Evolutionary conservation across 305 asterid genomes (phyloP).

Genomic region (Fraxinus latifolia): DNA sequence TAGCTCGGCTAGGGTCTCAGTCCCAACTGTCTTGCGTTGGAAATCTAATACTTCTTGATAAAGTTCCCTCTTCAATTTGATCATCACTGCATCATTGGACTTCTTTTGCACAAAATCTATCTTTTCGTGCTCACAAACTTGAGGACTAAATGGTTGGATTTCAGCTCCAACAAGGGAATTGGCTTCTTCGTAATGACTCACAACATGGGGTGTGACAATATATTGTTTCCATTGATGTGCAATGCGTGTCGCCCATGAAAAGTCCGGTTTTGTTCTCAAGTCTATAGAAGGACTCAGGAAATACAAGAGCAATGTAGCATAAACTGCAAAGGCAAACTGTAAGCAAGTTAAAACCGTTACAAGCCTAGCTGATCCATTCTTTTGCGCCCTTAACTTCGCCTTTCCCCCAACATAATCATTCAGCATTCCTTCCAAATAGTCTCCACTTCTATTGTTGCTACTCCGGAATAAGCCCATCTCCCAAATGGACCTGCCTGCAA

Average conservation of each 20-base stretch:
- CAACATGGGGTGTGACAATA: slow-evolving; percentile 54
- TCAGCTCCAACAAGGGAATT: slow-evolving; percentile 18
- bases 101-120: slow-evolving; percentile 82
- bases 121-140: slow-evolving; percentile 70
- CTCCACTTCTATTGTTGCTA: slow-evolving; percentile 37
- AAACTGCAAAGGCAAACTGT: slow-evolving; percentile 74
- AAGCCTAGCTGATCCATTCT: slow-evolving; percentile 39
- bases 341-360: slow-evolving; percentile 67
- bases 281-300: slow-evolving; percentile 72
- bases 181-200: slow-evolving; percentile 43
- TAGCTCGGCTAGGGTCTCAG: slow-evolving; percentile 57
- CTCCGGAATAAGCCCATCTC: slow-evolving; percentile 37
- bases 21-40: slow-evolving; percentile 40
- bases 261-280: slow-evolving; percentile 56
- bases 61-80: slow-evolving; percentile 66
- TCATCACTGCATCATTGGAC: slow-evolving; percentile 58
- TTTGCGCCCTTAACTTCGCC: slow-evolving; percentile 38
- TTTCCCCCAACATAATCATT: slow-evolving; percentile 57
- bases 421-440: slow-evolving; percentile 58
- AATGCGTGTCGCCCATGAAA: slow-evolving; percentile 59
- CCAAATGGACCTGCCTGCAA: slow-evolving; percentile 25
- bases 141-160: slow-evolving; percentile 22
- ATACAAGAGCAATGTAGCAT: slow-evolving; percentile 72
- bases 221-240: slow-evolving; percentile 64
- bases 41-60: slow-evolving; percentile 57